phyloP scores from a whole-genome alignment of 1,284 basidiomycete genomes.

The Boletus chippewaensis region DNA sequence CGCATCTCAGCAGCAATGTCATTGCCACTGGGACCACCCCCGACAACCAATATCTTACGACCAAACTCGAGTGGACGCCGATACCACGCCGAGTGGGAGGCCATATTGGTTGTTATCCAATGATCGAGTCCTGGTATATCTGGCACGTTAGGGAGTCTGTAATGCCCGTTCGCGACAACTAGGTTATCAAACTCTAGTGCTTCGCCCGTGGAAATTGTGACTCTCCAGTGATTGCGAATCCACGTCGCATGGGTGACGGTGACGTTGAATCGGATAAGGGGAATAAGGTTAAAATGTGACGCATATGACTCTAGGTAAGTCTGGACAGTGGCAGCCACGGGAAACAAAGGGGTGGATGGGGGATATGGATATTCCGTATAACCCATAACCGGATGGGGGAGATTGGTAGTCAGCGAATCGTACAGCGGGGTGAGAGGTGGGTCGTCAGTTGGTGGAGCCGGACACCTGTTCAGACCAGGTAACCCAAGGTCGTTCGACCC shows the following conservation, averaged over 20 bases:
- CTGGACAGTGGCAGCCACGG: conserved; percentile 48
- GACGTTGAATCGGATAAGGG: conserved; percentile 51
- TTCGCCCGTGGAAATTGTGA: conserved; percentile 38
- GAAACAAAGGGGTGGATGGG: conserved; percentile 63
- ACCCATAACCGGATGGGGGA: conserved; percentile 71
- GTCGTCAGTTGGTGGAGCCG: conserved; percentile 43
- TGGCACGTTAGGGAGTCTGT: conserved; percentile 56
- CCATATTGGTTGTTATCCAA: conserved; percentile 49
- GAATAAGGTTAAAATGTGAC: conserved; percentile 46
- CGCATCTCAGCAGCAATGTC: conserved; percentile 60
- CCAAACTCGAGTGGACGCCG: conserved; percentile 46
- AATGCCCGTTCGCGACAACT: conserved; percentile 70
- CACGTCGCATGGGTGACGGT: conserved; percentile 42
- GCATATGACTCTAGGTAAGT: conserved; percentile 59
- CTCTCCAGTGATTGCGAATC: conserved; percentile 42
- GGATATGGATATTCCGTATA: conserved; percentile 58
- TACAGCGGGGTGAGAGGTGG: conserved; percentile 66
- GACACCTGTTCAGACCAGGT: conserved; percentile 40
- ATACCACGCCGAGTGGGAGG: conserved; percentile 62
- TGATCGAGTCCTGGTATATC: conserved; percentile 47
- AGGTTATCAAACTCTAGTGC: conserved; percentile 49
- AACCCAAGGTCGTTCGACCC: not conserved
- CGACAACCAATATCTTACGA: conserved; percentile 57
- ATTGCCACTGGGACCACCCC: conserved; percentile 60
- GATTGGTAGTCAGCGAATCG: conserved; percentile 68